Evolutionary conservation across 2,329 filamentous ascomycete species (phyloP).

Genomic region (Beauveria sp.): DNA sequence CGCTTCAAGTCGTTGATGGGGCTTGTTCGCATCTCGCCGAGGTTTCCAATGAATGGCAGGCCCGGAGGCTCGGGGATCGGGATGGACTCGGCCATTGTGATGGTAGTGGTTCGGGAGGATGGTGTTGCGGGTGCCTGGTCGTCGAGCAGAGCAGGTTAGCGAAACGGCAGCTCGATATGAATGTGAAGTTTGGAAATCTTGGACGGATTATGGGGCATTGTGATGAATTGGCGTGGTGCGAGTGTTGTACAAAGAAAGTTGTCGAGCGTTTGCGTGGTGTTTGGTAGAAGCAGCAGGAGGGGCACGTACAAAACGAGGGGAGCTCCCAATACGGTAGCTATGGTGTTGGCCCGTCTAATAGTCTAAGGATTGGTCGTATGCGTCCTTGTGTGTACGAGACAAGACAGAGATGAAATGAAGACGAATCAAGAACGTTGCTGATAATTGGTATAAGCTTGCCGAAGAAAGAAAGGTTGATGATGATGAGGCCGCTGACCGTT

Average conservation of each 20-base stretch:
- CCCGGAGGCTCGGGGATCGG: constrained; percentile 58
- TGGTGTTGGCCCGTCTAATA: background rate
- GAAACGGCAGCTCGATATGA: background rate
- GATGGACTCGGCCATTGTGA: constrained; percentile 26
- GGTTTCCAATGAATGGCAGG: constrained; percentile 58
- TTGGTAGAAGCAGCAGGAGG: background rate
- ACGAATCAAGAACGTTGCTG: background rate
- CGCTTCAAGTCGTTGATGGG: constrained; percentile 47
- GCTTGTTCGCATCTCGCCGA: constrained; percentile 54
- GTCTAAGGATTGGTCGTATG: background rate
- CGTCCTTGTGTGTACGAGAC: background rate
- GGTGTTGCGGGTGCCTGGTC: background rate
- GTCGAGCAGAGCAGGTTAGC: background rate
- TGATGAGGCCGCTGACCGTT: background rate
- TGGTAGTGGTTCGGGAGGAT: background rate
- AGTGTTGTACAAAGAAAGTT: background rate
- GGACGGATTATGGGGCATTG: background rate
- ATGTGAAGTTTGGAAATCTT: background rate
- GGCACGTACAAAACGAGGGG: background rate
- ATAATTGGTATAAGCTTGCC: background rate
- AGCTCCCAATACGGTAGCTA: background rate
- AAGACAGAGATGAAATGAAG: background rate
- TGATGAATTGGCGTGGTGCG: background rate
- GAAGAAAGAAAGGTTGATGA: background rate
- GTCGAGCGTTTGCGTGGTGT: background rate